Evolutionary conservation across 345 rosid genomes (phyloP).

Genomic region (Lumnitzera racemosa): DNA sequence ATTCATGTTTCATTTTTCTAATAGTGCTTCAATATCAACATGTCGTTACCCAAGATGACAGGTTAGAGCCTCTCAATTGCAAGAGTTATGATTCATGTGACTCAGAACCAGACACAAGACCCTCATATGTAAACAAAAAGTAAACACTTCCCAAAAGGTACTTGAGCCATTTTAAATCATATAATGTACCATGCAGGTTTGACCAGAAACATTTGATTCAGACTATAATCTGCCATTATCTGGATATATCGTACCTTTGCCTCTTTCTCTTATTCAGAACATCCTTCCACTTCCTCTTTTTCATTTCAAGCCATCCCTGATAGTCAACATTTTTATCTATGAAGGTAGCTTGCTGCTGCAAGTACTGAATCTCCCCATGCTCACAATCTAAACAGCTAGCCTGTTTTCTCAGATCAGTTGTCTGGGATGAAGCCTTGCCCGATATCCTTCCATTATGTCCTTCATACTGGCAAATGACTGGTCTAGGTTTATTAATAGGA

Average conservation of each 20-base stretch:
- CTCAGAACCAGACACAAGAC: neutral
- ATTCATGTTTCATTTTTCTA: too few species aligned
- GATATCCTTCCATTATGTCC: slow-evolving; percentile 24
- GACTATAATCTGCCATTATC: too few species aligned
- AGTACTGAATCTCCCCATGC: slow-evolving; percentile 22
- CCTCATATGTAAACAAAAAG: too few species aligned
- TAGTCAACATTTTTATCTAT: slow-evolving; percentile 65
- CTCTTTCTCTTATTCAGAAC: slow-evolving; percentile 56
- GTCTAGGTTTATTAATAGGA: slow-evolving; percentile 46
- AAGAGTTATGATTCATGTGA: neutral
- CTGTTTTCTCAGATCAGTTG: slow-evolving; percentile 19
- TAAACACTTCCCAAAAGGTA: too few species aligned
- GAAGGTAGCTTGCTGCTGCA: slow-evolving; percentile 21
- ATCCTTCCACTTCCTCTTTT: slow-evolving; percentile 88
- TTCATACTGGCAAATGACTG: slow-evolving; percentile 58
- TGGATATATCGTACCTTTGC: slow-evolving; percentile 41
- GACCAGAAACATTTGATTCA: too few species aligned
- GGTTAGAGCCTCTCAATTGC: slow-evolving; percentile 1
- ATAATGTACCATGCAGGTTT: too few species aligned
- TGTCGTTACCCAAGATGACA: neutral
- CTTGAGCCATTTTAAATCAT: too few species aligned
- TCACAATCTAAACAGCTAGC: slow-evolving; percentile 10
- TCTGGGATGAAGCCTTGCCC: slow-evolving; percentile 16
- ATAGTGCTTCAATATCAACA: too few species aligned
- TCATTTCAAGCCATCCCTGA: slow-evolving; percentile 90